Base-by-base conservation (phyloP, 1,284 basidiomycete species). In the Ustilago hordei region DNA sequence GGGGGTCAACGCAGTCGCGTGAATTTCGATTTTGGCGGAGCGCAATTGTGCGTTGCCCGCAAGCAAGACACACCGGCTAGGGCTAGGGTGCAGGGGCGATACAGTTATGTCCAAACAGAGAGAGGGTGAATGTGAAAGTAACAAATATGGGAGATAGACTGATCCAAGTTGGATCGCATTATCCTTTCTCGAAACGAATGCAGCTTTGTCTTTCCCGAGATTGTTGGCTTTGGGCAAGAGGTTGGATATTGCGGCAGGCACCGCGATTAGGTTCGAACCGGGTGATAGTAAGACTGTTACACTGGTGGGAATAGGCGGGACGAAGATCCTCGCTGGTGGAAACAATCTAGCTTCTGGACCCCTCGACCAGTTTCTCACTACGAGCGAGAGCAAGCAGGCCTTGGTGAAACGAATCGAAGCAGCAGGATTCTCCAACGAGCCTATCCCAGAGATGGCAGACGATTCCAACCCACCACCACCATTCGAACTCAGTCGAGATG, bases 231-330 rank as follows among this genome's bases (percentile, higher is more conserved):
- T 95, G 69, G 93, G 93, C 4, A 95, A 91, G 81, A 90, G 93
- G 15, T 90, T 99, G 3, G 95, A 99, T 86, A 95, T 98, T 58
- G 89, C 95, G 0, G 92, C 97, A 0, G 96, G 95, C 8, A 98
- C 95, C 0, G 95, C 97, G 1, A 93, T 98, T 6, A 91, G 97
- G 19, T 99, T 99, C 85, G 97, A 99, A 85, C 96, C 97, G 0
- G 95, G 95, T 8, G 94, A 97, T 81, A 86, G 87, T 34, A 95
- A 95, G 87, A 92, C 92, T 0, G 93, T 98, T 35, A 90, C 90
- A 0, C 90, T 99, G 4, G 93, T 94, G 64, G 87, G 90, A 28
- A 93, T 97, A 50, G 92, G 90, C 13, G 96, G 95, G 0, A 86
- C 87, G 1, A 90, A 91, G 80, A 86, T 91, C 53, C 90, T 78